Evolutionary conservation across 2,329 filamentous ascomycete genomes (phyloP), one percentile per base, ranked within the genome.

Genomic region (Aspergillus clavatus): DNA sequence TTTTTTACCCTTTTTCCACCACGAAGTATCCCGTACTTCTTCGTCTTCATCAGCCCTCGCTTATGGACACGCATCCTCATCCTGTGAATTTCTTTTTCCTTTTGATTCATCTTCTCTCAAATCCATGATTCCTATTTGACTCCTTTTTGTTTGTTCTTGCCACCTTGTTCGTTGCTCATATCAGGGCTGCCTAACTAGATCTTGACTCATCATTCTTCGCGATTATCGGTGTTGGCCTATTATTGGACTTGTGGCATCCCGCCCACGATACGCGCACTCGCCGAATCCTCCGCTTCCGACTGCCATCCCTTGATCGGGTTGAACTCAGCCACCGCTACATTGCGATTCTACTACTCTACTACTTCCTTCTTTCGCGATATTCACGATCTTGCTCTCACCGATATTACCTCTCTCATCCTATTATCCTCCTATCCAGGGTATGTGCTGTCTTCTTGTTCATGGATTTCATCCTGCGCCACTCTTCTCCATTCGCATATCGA

Each of bases 41-140:
- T n/a, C n/a, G n/a, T n/a, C n/a, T n/a, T n/a, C n/a, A n/a, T n/a
- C n/a, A n/a, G n/a, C n/a, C n/a, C 45, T 37, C 31, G 43, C 53
- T 56, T 54, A 55, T 55, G 50, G 50, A 42, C 48, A 48, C 51
- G 43, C 50, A 46, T 51, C 49, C 45, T 45, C 40, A 43, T 38
- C 29, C 31, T 42, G 11, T 31, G 33, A 14, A 16, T 11, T 21
- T 16, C 6, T 16, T 37, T 28, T 23, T 43, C 41, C 38, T 40
- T 47, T 42, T 49, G 36, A 37, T 7, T 14, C 22, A 21, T 31
- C 31, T 29, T 23, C 38, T 21, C 8, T 47, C 21, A n/a, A n/a
- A n/a, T n/a, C 27, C 29, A 8, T 24, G 28, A 23, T 40, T 21
- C 39, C 16, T 24, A 8, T 28, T 46, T 37, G 40, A 12, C 26